phyloP scores from a whole-genome alignment of 1,139 yeast genomes.

The Ogataea hybrid region DNA sequence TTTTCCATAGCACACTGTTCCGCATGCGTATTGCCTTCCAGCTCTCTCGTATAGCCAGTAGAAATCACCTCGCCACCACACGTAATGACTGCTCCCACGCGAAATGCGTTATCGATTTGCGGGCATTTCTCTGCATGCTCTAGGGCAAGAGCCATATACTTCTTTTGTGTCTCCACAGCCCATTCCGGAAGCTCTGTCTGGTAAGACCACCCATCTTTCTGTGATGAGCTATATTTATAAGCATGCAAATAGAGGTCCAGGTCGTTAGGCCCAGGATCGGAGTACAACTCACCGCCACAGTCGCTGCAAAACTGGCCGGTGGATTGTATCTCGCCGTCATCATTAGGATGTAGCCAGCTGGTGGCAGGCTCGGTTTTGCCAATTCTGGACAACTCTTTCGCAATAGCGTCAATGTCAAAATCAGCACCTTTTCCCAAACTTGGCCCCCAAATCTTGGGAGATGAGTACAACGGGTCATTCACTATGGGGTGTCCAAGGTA shows the following conservation, averaged over 20 bases:
- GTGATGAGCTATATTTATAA: conserved; percentile 61
- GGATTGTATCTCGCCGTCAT: conserved; percentile 23
- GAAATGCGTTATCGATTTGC: conserved; percentile 82
- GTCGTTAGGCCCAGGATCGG: conserved; percentile 88
- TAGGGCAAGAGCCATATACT: conserved; percentile 62
- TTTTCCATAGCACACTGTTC: conserved; percentile 93
- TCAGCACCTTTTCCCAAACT: conserved; percentile 53
- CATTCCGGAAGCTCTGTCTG: conserved; percentile 81
- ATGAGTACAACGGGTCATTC: conserved; percentile 86
- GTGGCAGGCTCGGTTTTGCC: conserved; percentile 71
- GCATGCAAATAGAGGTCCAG: conserved; percentile 91
- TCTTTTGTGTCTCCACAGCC: conserved; percentile 64
- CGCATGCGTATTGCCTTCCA: conserved; percentile 96
- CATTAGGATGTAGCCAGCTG: conserved; percentile 62
- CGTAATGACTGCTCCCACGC: conserved; percentile 90
- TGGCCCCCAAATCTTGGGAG: conserved; percentile 70
- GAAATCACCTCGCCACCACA: conserved; percentile 54
- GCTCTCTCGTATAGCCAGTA: conserved; percentile 86
- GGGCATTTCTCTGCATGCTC: conserved; percentile 79
- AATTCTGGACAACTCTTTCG: conserved; percentile 47
- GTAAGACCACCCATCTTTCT: conserved; percentile 59
- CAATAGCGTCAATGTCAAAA: conserved; percentile 45
- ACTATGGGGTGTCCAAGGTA: conserved; percentile 88
- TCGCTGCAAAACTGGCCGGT: conserved; percentile 65
- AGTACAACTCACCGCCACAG: conserved; percentile 72